A percentile compares a stretch with the other conserved stretches of the same genome.
phyloP scores from a whole-genome alignment of 805 yeast genomes.

The Barnettozyma botsteinii region DNA sequence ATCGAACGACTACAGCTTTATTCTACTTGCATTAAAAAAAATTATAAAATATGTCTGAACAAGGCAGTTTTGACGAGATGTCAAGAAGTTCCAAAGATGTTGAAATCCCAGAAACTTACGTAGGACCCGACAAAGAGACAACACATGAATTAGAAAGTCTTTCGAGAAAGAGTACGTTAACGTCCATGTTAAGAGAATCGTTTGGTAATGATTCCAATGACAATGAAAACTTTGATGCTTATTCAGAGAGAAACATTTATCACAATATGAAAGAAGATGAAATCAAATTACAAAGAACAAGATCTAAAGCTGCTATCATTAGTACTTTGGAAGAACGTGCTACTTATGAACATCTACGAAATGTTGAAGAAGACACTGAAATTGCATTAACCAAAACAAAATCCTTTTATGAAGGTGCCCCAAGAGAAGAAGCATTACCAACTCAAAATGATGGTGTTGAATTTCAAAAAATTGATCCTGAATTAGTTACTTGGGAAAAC shows the following conservation, averaged over 20 bases:
- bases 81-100: background rate
- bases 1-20: too few species aligned
- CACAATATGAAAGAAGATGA: conserved; percentile 31
- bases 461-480: conserved; percentile 52
- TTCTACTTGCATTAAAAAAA: too few species aligned
- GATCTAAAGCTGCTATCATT: conserved; percentile 40
- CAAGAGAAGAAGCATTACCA: conserved; percentile 26
- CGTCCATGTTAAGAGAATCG: conserved; percentile 1
- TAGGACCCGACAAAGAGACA: background rate
- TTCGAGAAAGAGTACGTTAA: conserved; percentile 2
- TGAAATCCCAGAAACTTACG: background rate
- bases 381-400: conserved; percentile 6
- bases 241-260: conserved; percentile 31
- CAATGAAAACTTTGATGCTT: conserved; percentile 11
- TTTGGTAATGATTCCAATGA: background rate
- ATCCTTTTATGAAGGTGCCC: conserved; percentile 14
- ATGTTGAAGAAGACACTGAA: conserved; percentile 1
- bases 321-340: conserved; percentile 26
- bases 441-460: conserved; percentile 44
- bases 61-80: background rate
- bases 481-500: conserved; percentile 63
- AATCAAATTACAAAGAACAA: conserved; percentile 36
- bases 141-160: background rate
- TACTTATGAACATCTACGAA: conserved; percentile 19
- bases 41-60: background rate